A percentile compares a stretch with the other conserved stretches of the same genome.
Evolutionary conservation across 306 rosid species (phyloP).

Genomic region (Pueraria montana): DNA sequence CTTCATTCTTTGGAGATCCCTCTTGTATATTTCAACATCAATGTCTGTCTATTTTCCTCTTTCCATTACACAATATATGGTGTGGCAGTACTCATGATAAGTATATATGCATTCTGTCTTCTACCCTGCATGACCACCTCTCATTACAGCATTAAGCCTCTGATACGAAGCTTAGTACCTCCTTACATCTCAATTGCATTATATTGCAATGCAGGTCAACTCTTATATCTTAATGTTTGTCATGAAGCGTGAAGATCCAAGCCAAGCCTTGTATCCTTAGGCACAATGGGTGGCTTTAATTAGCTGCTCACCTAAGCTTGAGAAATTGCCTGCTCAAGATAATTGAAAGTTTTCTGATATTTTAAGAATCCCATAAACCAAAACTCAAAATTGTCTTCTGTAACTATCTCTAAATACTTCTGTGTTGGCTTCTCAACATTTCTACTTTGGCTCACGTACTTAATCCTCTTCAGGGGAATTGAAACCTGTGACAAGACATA

Average conservation of each 20-base stretch:
- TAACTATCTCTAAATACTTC: slow-evolving; percentile 60
- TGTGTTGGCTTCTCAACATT: slow-evolving; percentile 54
- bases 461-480: slow-evolving; percentile 55
- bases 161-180: neutral
- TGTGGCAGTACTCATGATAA: neutral
- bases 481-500: slow-evolving; percentile 46
- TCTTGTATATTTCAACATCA: neutral
- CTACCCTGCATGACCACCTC: neutral
- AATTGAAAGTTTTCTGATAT: slow-evolving; percentile 46
- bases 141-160: neutral
- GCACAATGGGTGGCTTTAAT: neutral
- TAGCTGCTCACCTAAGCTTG: neutral
- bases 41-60: neutral
- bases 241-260: neutral
- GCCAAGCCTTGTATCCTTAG: neutral
- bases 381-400: slow-evolving; percentile 64
- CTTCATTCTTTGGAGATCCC: neutral
- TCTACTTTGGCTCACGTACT: slow-evolving; percentile 54
- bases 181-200: neutral
- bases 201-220: neutral
- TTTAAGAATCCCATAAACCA: slow-evolving; percentile 72
- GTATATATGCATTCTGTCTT: neutral
- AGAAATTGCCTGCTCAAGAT: slow-evolving; percentile 13
- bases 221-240: neutral
- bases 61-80: neutral